These are phyloP conservation scores for Grosmannia serpens DNA, from an alignment of 2,329 filamentous ascomycete genomes.

Conservation along the genomic window DNA sequence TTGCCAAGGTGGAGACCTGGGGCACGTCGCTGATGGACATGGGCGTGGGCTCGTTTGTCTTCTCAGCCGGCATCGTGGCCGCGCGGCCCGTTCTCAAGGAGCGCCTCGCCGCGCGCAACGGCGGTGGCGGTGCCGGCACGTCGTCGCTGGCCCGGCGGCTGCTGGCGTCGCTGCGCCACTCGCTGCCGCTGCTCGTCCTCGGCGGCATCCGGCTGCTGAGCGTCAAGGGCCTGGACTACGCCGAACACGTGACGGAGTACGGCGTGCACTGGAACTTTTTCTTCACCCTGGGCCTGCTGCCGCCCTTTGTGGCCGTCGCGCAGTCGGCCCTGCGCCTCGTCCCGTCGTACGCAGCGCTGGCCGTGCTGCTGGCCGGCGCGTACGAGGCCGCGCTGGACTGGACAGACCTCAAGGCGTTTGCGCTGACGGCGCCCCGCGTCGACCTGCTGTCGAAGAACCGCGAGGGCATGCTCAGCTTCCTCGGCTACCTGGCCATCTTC, in stretches of 20 bases:
- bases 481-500: constrained; percentile 91
- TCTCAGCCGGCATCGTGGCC: constrained; percentile 83
- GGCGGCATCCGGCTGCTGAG: constrained; percentile 73
- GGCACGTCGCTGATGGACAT: constrained; percentile 98
- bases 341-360: constrained; percentile 66
- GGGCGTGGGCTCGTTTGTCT: constrained; percentile 95
- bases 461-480: constrained; percentile 90
- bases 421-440: constrained; percentile 69
- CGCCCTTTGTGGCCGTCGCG: constrained; percentile 77
- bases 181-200: constrained; percentile 68
- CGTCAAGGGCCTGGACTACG: constrained; percentile 91
- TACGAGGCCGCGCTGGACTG: constrained; percentile 71
- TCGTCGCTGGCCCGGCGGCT: constrained; percentile 47
- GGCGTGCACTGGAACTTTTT: constrained; percentile 99
- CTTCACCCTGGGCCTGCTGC: constrained; percentile 82
- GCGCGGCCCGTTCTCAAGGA: constrained; percentile 70
- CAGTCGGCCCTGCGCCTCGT: constrained; percentile 59
- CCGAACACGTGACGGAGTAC: constrained; percentile 94
- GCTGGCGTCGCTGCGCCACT: constrained; percentile 59
- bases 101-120: constrained; percentile 34
- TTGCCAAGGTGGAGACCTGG: constrained; percentile 99
- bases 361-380: constrained; percentile 51
- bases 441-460: constrained; percentile 80
- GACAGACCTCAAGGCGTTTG: constrained; percentile 68
- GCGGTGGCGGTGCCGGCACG: constrained; percentile 1